Evolutionary conservation across 495 filamentous ascomycete species (phyloP).

Genomic region (Hypoxylon perforatum): DNA sequence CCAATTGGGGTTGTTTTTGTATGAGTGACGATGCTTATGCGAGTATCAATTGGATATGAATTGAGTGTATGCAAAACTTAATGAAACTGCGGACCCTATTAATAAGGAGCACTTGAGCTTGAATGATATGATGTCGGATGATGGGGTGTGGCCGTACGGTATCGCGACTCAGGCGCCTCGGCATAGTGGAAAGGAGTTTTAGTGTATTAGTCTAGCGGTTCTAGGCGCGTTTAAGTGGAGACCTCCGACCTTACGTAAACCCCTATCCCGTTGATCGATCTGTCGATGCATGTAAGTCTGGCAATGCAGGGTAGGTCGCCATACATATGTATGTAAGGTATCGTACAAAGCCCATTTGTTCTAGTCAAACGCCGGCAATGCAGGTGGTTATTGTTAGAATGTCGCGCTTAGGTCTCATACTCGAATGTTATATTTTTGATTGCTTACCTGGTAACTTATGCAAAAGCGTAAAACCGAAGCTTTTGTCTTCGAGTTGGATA

Average conservation of each 20-base stretch:
- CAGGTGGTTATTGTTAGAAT: slow-evolving; percentile 28
- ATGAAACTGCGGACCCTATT: not conserved
- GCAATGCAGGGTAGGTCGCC: too few relatives aligned
- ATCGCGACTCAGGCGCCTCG: slow-evolving; percentile 14
- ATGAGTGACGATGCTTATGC: slow-evolving; percentile 7
- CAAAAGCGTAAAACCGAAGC: too few relatives aligned
- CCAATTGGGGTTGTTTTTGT: slow-evolving; percentile 14
- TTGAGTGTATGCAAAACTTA: not conserved
- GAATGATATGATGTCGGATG: slow-evolving; percentile 26
- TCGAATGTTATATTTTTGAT: too few relatives aligned
- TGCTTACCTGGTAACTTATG: too few relatives aligned
- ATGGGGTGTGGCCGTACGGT: slow-evolving; percentile 13
- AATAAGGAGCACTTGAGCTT: slow-evolving; percentile 29
- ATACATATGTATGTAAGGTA: not conserved
- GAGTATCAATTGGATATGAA: slow-evolving; percentile 35
- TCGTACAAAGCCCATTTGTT: not conserved
- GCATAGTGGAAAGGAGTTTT: not conserved
- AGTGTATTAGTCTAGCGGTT: too few relatives aligned
- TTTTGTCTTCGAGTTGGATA: too few relatives aligned
- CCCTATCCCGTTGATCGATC: too few relatives aligned
- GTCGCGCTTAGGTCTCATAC: not conserved
- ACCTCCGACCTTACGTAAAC: too few relatives aligned
- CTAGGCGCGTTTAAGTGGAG: slow-evolving; percentile 15
- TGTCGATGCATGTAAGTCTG: not conserved
- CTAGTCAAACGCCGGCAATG: slow-evolving; percentile 16